phyloP scores from a whole-genome alignment of 768 basidiomycete species.

The Leccinum uliginosum region DNA sequence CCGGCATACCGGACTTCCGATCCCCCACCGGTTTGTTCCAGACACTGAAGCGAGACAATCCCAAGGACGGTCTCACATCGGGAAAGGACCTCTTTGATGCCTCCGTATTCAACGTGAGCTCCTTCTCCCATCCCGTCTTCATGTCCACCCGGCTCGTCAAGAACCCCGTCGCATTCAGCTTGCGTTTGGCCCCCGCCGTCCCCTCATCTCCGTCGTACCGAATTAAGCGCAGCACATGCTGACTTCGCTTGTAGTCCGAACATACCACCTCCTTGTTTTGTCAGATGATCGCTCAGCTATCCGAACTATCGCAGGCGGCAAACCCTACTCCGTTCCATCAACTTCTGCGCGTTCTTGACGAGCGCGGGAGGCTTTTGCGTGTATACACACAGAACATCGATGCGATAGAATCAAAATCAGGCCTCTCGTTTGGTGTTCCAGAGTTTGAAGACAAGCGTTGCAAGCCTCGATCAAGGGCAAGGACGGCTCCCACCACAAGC shows the following conservation, averaged over 20 bases:
- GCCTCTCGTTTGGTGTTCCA: conserved; percentile 83
- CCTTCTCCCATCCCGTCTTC: neutral
- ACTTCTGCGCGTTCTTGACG: conserved; percentile 69
- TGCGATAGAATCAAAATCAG: conserved; percentile 81
- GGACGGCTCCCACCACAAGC: conserved; percentile 23
- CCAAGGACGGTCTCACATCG: conserved; percentile 61
- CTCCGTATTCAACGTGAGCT: conserved; percentile 77
- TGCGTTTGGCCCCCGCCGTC: neutral
- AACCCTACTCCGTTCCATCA: conserved; percentile 79
- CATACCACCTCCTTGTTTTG: conserved; percentile 74
- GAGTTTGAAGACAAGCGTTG: conserved; percentile 55
- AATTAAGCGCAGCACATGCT: conserved; percentile 13
- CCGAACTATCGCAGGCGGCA: conserved; percentile 66
- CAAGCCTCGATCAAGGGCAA: conserved; percentile 48
- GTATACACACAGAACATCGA: conserved; percentile 97
- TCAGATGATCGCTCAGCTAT: conserved; percentile 85
- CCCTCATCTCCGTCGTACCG: neutral
- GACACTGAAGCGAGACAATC: conserved; percentile 72
- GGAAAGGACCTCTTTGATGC: conserved; percentile 91
- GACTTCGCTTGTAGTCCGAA: conserved; percentile 50
- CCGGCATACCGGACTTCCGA: conserved; percentile 88
- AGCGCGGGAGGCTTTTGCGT: conserved; percentile 69
- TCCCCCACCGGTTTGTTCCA: conserved; percentile 79
- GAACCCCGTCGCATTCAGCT: neutral
- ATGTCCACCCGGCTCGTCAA: conserved; percentile 1